Evolutionary conservation across 2,329 filamentous ascomycete species (phyloP).

Genomic region (Colletotrichum horii): DNA sequence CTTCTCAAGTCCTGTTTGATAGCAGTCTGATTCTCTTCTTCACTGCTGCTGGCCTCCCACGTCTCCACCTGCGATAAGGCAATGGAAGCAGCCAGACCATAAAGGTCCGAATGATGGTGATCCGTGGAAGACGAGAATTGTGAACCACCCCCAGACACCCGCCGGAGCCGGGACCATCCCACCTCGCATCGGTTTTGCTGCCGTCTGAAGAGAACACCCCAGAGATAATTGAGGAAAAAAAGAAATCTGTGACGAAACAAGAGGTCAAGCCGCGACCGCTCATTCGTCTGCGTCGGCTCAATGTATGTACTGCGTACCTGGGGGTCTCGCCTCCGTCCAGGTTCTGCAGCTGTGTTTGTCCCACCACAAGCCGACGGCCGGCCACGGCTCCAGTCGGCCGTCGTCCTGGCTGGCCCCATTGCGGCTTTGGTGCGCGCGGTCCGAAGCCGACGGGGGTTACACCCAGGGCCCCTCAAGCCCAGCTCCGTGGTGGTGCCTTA

Average conservation of each 20-base stretch:
- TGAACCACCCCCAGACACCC: not conserved
- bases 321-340: not conserved
- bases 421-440: constrained; percentile 20
- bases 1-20: not conserved
- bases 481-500: not conserved
- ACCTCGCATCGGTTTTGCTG: not conserved
- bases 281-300: constrained; percentile 10
- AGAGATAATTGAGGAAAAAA: not conserved
- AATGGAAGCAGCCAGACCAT: not conserved
- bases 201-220: not conserved
- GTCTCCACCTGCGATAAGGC: not conserved
- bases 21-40: not conserved
- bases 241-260: constrained; percentile 21
- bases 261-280: constrained; percentile 16
- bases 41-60: not conserved
- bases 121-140: not conserved
- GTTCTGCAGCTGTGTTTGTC: not conserved
- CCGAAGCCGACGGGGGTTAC: constrained; percentile 5
- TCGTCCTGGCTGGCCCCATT: constrained; percentile 13
- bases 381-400: constrained; percentile 21
- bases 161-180: constrained; percentile 5
- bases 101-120: not conserved
- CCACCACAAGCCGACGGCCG: constrained; percentile 21
- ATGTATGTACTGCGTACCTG: not conserved
- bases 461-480: not conserved